Evolutionary conservation across 2,329 filamentous ascomycete species (phyloP).

Genomic region (Pseudogymnoascus sp.): DNA sequence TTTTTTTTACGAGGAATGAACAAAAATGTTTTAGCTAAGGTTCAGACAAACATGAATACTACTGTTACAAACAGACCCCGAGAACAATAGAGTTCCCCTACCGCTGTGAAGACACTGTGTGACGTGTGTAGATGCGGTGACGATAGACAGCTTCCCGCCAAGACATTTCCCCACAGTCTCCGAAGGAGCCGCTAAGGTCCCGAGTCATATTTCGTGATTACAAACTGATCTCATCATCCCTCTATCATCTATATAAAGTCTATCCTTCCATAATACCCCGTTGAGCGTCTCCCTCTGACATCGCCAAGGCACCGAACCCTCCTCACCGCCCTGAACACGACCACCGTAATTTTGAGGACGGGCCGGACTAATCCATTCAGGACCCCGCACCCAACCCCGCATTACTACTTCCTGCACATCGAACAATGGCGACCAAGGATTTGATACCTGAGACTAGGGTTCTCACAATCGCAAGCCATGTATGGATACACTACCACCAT

Average conservation of each 20-base stretch:
- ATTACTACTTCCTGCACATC: background rate
- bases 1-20: background rate
- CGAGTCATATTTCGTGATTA: conserved; percentile 3
- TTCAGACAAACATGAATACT: background rate
- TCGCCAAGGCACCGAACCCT: background rate
- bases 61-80: background rate
- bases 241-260: conserved; percentile 1
- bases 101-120: background rate
- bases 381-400: conserved; percentile 5
- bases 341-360: background rate
- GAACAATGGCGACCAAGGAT: background rate
- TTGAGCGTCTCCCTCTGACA: background rate
- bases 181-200: background rate
- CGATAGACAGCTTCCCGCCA: background rate
- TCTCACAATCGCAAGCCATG: conserved; percentile 89
- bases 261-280: background rate
- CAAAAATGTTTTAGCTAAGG: conserved; percentile 6
- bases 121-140: background rate
- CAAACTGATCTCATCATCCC: background rate
- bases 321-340: conserved; percentile 4
- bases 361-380: background rate
- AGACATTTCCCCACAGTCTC: conserved; percentile 6
- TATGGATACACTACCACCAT: conserved; percentile 40
- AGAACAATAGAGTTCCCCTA: background rate
- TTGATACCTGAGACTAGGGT: conserved; percentile 54